Evolutionary conservation across 331 rosid genomes (phyloP).

Genomic region (Rosa hybrid): DNA sequence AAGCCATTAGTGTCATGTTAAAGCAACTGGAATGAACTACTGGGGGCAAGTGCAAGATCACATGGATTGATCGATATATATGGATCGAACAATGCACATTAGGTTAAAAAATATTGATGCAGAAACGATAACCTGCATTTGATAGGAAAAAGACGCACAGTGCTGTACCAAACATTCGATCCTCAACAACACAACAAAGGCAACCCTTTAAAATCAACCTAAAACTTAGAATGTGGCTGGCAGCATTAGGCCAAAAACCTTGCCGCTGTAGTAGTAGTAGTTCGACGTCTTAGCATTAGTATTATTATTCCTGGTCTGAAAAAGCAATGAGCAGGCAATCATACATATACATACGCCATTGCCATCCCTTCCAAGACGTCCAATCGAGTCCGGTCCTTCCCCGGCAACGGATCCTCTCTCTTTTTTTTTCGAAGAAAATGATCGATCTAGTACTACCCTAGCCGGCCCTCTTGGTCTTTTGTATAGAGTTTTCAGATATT

Average conservation of each 20-base stretch:
- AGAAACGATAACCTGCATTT: constrained; percentile 39
- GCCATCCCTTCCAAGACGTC: constrained; percentile 9
- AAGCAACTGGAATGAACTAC: not conserved
- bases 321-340: not conserved
- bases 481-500: not conserved
- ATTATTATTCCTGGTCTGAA: not conserved
- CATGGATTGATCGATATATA: not conserved
- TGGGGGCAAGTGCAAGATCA: not conserved
- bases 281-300: not conserved
- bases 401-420: not conserved
- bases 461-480: not conserved
- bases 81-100: not conserved
- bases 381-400: constrained; percentile 3
- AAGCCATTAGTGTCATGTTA: not conserved
- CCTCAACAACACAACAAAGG: constrained; percentile 42
- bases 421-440: not conserved
- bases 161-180: constrained; percentile 38
- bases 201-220: constrained; percentile 21
- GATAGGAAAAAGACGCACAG: constrained; percentile 40
- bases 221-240: constrained; percentile 30
- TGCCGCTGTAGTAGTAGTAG: not conserved
- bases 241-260: constrained; percentile 42
- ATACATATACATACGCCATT: constrained; percentile 3
- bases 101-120: constrained; percentile 34
- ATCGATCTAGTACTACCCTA: not conserved